Conservation (phyloP, 805 yeast species). For the Myxozyma vanderwaltii region DNA sequence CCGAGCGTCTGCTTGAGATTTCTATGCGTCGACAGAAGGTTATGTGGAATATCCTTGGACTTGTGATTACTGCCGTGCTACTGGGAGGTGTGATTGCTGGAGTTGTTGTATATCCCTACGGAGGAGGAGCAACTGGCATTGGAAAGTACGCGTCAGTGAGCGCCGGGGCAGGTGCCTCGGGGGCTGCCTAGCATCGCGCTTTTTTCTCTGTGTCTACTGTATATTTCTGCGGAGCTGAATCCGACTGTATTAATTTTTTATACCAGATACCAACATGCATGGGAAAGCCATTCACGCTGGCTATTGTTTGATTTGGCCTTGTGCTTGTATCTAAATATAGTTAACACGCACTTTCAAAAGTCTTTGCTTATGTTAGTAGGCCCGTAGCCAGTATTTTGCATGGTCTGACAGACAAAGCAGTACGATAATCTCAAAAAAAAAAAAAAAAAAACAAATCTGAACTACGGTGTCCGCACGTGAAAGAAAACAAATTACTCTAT, state of each 20-base stretch:
- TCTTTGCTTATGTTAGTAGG: too few species aligned
- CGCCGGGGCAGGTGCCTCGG: conserved; percentile 7
- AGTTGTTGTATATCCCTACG: conserved; percentile 25
- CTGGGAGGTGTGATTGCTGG: conserved; percentile 31
- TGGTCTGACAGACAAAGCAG: too few species aligned
- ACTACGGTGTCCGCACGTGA: background rate
- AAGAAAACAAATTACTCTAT: background rate
- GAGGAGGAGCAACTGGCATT: conserved; percentile 15
- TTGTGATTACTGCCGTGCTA: conserved; percentile 20
- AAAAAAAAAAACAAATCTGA: too few species aligned
- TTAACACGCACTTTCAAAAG: too few species aligned
- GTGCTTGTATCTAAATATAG: too few species aligned
- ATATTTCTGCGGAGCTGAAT: too few species aligned
- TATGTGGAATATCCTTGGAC: conserved; percentile 22
- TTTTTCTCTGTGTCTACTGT: background rate
- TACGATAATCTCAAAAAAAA: background rate
- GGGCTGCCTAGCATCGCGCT: conserved; percentile 2
- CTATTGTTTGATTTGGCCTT: too few species aligned
- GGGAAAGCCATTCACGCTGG: too few species aligned
- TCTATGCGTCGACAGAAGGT: conserved; percentile 19
- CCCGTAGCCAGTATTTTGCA: too few species aligned
- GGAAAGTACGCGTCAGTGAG: conserved; percentile 14
- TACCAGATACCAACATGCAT: too few species aligned
- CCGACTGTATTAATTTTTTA: too few species aligned
- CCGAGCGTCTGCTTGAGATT: conserved; percentile 19